Base-by-base conservation (phyloP, 2,329 filamentous ascomycete genomes). In the Myotisia sp. region DNA sequence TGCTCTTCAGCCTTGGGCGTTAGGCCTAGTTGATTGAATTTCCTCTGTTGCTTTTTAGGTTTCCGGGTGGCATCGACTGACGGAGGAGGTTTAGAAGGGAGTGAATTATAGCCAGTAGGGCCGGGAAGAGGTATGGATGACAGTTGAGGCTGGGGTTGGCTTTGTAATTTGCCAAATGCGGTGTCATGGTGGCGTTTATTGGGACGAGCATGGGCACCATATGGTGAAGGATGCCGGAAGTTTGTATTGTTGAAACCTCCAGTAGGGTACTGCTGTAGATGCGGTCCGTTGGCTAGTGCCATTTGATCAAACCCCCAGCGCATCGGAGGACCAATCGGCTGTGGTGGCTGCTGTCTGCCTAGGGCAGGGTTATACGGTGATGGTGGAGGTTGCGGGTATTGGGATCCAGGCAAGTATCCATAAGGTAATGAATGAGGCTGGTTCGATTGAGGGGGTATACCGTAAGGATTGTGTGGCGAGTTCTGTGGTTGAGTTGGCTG, bases 1-100 rank as follows among this genome's bases (percentile, higher is more conserved):
- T 60, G 57, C 6, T 64, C 59, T 23, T 61, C 54, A 1, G 53
- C 49, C 33, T 58, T 58, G 1, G 63, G 63, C 0, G 63, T 67
- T 33, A 67, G 42, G 1, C 63, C 63, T 4, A 67, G 53, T 36
- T 63, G 57, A 28, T 67, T 67, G 27, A 60, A 52, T 34, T 59
- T 62, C 17, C 45, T 26, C 27, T 56, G 52, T 35, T 60, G 59
- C 38, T 57, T 54, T 37, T 60, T 62, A 39, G 54, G 58, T 35
- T 59, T 58, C 17, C 49, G 50, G 9, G 48, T 40, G 8, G 46
- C 44, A 31, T 59, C 55, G 2, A 45, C 50, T 4, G 54, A 48
- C 1, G 49, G 44, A 3, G 59, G 60, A 12, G 60, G 59, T 41
- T 62, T 63, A 2, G 50, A 55, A 4, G 60, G 59, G 10, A 63